Conservation (phyloP, 208 protist species). For the Trypanosoma conorhini region DNA sequence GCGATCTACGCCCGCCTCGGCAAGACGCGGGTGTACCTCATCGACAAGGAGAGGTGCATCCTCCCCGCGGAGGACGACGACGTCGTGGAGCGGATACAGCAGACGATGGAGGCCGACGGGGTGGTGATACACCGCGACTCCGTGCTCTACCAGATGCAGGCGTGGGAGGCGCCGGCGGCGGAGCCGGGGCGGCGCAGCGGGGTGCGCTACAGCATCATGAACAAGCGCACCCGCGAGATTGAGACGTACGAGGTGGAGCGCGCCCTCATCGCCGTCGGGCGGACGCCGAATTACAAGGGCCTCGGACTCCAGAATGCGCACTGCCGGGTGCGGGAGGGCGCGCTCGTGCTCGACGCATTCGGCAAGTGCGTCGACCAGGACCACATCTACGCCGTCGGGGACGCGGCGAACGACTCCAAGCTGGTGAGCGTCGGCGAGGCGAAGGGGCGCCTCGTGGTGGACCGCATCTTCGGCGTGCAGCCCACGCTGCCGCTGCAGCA, state of each 20-base stretch:
- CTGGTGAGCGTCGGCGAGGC: slow-evolving; percentile 67
- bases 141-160: slow-evolving; percentile 71
- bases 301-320: slow-evolving; percentile 66
- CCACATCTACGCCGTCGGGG: slow-evolving; percentile 72
- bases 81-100: slow-evolving; percentile 46
- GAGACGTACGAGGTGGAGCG: slow-evolving; percentile 72
- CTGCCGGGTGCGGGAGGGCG: slow-evolving; percentile 38
- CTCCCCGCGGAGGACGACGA: slow-evolving; percentile 73
- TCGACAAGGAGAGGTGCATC: slow-evolving; percentile 72
- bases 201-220: slow-evolving; percentile 83
- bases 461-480: slow-evolving; percentile 59
- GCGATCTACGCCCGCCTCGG: slow-evolving; percentile 65
- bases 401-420: slow-evolving; percentile 46
- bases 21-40: slow-evolving; percentile 69
- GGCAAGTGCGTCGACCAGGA: slow-evolving; percentile 43
- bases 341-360: slow-evolving; percentile 49
- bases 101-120: slow-evolving; percentile 40
- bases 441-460: slow-evolving; percentile 57
- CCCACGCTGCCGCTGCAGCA: slow-evolving; percentile 25
- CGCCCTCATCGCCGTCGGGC: slow-evolving; percentile 65
- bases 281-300: slow-evolving; percentile 56
- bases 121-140: slow-evolving; percentile 74
- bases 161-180: slow-evolving; percentile 44
- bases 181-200: slow-evolving; percentile 27
- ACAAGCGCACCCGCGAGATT: slow-evolving; percentile 48